phyloP scores from a whole-genome alignment of 257 asterid genomes.

The Pogostemon cablin region DNA sequence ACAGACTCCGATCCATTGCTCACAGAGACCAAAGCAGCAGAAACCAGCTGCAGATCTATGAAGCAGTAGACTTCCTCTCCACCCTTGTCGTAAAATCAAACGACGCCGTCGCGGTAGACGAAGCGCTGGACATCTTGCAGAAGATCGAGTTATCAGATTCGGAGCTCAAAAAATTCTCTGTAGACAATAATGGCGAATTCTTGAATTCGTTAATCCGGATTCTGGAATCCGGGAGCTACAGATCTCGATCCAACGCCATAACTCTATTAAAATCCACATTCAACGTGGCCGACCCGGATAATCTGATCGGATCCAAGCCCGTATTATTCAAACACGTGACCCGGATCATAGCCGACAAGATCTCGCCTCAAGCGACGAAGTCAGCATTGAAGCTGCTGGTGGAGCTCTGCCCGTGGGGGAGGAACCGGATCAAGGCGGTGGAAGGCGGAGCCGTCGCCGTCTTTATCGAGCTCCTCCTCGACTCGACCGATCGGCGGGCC shows the following conservation, averaged over 20 bases:
- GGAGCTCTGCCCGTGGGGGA: constrained; percentile 68
- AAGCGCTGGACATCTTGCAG: constrained; percentile 51
- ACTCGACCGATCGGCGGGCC: constrained; percentile 42
- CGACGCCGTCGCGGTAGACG: constrained; percentile 36
- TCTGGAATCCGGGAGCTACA: constrained; percentile 40
- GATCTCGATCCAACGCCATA: constrained; percentile 46
- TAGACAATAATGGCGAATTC: constrained; percentile 31
- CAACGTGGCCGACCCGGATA: constrained; percentile 50
- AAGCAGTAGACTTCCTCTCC: constrained; percentile 48
- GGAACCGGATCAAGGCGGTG: constrained; percentile 63
- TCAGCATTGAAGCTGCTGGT: constrained; percentile 60
- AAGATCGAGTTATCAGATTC: constrained; percentile 47
- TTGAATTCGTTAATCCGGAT: constrained; percentile 39
- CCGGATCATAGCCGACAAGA: constrained; percentile 39
- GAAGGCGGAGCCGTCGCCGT: constrained; percentile 49
- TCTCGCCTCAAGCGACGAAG: constrained; percentile 53
- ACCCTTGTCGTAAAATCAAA: constrained; percentile 31
- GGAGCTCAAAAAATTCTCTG: constrained; percentile 38
- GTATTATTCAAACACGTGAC: constrained; percentile 34
- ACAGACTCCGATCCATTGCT: constrained; percentile 52
- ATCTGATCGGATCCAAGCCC: constrained; percentile 36
- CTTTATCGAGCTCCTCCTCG: constrained; percentile 58
- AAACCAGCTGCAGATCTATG: constrained; percentile 43
- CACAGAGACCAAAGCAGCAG: constrained; percentile 41
- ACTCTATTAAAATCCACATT: constrained; percentile 44